A percentile compares a stretch with the other conserved stretches of the same genome.
Evolutionary conservation across 148 eudicot genomes (phyloP).

Genomic region (Persicaria tinctoria): DNA sequence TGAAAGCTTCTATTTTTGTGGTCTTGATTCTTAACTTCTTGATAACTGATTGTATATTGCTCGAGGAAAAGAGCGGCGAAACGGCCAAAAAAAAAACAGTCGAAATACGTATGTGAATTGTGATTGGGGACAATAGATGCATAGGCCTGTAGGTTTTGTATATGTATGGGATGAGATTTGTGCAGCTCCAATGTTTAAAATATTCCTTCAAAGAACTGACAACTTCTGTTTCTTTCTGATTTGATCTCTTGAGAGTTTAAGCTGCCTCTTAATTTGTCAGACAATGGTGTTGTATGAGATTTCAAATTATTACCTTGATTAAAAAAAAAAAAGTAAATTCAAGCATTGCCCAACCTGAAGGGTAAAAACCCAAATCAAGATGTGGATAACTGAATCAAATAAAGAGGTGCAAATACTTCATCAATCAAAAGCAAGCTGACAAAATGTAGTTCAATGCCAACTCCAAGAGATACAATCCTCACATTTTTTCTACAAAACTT

Average conservation of each 20-base stretch:
- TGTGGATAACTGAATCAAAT: background rate
- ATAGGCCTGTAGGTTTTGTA: constrained; percentile 8
- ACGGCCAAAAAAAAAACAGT: background rate
- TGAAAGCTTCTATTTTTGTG: background rate
- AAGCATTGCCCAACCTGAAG: no score
- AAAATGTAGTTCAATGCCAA: background rate
- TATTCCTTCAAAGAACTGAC: background rate
- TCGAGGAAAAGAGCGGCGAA: background rate
- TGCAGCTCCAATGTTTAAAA: background rate
- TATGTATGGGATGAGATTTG: constrained; percentile 2
- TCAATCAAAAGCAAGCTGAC: no score
- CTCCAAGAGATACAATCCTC: background rate
- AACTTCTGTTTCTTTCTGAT: background rate
- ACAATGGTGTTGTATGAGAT: no score
- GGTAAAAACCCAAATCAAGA: background rate
- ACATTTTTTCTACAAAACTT: background rate
- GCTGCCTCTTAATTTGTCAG: no score
- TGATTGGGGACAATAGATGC: constrained; percentile 6
- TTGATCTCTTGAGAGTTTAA: no score
- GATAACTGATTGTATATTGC: constrained; percentile 11
- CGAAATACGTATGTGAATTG: background rate
- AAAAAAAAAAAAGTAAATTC: no score
- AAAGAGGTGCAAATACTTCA: background rate
- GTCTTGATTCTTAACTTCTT: background rate
- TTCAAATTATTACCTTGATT: no score